Evolutionary conservation across 306 rosid species (phyloP).

Genomic region (Abrus pulchellus): DNA sequence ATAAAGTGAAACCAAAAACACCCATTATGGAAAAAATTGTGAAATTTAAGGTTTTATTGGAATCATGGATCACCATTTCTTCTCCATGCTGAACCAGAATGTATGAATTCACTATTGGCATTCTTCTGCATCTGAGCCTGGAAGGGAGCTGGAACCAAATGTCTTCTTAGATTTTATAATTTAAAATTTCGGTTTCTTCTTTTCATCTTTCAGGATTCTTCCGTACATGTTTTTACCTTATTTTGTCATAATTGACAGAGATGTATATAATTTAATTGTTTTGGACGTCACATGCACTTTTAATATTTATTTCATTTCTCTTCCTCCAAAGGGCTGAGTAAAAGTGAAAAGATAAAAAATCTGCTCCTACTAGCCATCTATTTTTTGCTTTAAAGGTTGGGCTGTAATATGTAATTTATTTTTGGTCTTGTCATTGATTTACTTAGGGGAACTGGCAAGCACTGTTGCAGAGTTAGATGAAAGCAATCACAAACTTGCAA

Average conservation of each 20-base stretch:
- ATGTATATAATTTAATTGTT: slow-evolving; percentile 5
- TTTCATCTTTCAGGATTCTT: not conserved
- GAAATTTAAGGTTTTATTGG: not conserved
- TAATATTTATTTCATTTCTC: slow-evolving; percentile 18
- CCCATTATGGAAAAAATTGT: not conserved
- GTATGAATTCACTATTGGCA: not conserved
- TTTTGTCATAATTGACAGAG: not conserved
- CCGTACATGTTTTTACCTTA: not conserved
- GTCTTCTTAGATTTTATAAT: not conserved
- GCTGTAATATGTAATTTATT: slow-evolving; percentile 20
- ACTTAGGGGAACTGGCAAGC: slow-evolving; percentile 78
- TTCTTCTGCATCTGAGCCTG: not conserved
- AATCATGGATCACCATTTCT: not conserved
- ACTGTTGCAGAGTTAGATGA: slow-evolving; percentile 74
- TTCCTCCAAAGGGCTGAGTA: not conserved
- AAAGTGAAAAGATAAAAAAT: not conserved
- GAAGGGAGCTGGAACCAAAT: not conserved
- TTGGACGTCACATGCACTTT: not conserved
- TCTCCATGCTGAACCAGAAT: not conserved
- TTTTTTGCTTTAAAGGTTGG: slow-evolving; percentile 39
- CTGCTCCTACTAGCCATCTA: slow-evolving; percentile 22
- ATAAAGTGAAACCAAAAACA: not conserved
- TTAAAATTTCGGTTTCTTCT: not conserved
- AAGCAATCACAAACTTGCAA: slow-evolving; percentile 71
- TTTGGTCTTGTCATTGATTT: slow-evolving; percentile 51